Percentiles rank a stretch among this genome's conserved stretches.
phyloP scores from a whole-genome alignment of 2,329 filamentous ascomycete genomes.

The Paraphaeosphaeria minitans region DNA sequence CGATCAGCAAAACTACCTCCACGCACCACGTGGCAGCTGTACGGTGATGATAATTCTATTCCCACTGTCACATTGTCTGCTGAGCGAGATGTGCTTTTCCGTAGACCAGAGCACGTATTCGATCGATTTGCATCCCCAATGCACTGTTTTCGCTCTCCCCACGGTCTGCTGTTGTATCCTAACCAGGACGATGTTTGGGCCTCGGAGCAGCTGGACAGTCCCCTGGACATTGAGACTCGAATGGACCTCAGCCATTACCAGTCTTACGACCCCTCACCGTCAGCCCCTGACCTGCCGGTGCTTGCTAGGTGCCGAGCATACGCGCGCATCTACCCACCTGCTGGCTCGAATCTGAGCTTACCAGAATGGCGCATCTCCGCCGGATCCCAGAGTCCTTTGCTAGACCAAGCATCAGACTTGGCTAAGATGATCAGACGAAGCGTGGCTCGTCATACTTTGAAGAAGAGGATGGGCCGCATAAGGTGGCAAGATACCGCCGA shows the following conservation, averaged over 20 bases:
- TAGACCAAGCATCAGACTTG: conserved; percentile 50
- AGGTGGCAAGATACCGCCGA: conserved; percentile 32
- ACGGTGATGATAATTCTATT: conserved; percentile 33
- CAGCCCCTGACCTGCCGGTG: conserved; percentile 23
- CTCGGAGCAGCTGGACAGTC: conserved; percentile 30
- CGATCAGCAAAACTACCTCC: conserved; percentile 24
- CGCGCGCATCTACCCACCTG: conserved; percentile 51
- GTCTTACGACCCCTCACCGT: conserved; percentile 19
- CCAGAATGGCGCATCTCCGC: conserved; percentile 50
- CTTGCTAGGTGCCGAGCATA: conserved; percentile 40
- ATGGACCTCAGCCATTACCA: conserved; percentile 37
- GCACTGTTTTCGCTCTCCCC: conserved; percentile 57
- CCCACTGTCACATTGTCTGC: conserved; percentile 36
- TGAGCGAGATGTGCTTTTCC: conserved; percentile 49
- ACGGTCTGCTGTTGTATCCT: conserved; percentile 33
- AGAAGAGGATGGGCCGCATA: conserved; percentile 27
- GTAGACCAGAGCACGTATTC: conserved; percentile 50
- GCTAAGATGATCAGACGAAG: conserved; percentile 47
- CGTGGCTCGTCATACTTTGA: conserved; percentile 42
- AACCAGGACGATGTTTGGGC: conserved; percentile 32
- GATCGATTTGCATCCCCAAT: conserved; percentile 58
- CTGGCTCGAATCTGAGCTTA: conserved; percentile 45
- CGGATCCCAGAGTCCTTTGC: conserved; percentile 45
- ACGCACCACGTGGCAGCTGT: conserved; percentile 34
- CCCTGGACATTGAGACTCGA: conserved; percentile 38